Evolutionary conservation across 495 filamentous ascomycete species (phyloP).

Genomic region (Cudoniella acicularis): DNA sequence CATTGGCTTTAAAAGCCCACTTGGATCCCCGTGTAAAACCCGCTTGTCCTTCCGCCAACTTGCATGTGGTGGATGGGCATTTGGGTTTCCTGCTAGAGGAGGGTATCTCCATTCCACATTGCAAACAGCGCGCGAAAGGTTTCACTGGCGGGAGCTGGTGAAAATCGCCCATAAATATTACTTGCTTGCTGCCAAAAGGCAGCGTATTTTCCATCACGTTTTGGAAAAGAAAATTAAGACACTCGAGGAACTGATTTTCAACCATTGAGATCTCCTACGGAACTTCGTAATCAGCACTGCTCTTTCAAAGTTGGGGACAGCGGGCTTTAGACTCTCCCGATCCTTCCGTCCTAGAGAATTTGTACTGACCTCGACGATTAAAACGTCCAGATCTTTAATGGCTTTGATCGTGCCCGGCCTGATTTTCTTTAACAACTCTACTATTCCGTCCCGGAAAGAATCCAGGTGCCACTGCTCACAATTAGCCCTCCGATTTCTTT

Average conservation of each 20-base stretch:
- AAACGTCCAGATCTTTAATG: background rate
- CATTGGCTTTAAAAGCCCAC: too few species aligned
- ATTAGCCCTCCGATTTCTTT: too few species aligned
- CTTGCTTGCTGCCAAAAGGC: background rate
- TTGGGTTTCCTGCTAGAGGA: too few species aligned
- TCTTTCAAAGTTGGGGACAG: too few species aligned
- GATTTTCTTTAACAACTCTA: background rate
- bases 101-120: conserved; percentile 29
- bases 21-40: too few species aligned
- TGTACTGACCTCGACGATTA: too few species aligned
- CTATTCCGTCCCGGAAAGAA: background rate
- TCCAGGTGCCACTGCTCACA: conserved; percentile 39
- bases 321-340: too few species aligned
- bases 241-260: conserved; percentile 47
- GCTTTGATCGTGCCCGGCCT: background rate
- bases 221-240: conserved; percentile 43
- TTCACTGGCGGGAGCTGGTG: conserved; percentile 27
- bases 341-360: too few species aligned
- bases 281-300: too few species aligned
- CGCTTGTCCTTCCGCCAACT: too few species aligned
- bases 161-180: background rate
- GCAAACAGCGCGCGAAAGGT: conserved; percentile 31
- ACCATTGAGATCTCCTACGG: conserved; percentile 48
- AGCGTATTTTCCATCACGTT: conserved; percentile 11
- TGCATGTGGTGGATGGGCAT: too few species aligned